Evolutionary conservation across 177 flowering plant species (phyloP), one percentile per base, ranked within the genome.

Genomic region (Vitis hybrid): DNA sequence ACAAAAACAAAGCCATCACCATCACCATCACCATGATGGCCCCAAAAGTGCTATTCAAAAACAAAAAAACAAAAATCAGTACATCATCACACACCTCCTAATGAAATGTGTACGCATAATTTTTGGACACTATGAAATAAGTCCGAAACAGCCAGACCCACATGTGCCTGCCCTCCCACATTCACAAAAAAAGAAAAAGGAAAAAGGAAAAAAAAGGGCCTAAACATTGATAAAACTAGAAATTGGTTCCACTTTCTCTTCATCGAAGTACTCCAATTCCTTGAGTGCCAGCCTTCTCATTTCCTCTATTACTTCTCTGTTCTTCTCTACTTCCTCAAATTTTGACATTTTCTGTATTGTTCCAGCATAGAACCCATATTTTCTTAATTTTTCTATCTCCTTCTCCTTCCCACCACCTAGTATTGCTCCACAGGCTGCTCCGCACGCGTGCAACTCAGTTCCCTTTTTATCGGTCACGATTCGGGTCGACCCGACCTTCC

Each of bases 371-470:
- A 74, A 39, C 20, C 93, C 93, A 66, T 39, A 89, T 10, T 51
- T 85, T 52, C 87, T 83, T 69, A 89, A 19, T 60, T 29, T 83
- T 79, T 82, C 85, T 2, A 87, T 76, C 59, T 89, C 89, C 50
- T 80, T 86, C 62, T 83, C 85, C 29, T 61, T 76, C 58, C 87
- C 90, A 2, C 89, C 93, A 16, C 90, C 93, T 62, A 89, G 20
- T n/a, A 89, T 86, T 7, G 90, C 89, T 53, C 93, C 91, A 76
- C 89, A 85, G 1, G 86, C 86, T 1, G 82, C 90, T 1, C 80
- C 89, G 68, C 90, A 87, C 5, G 82, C 87, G 64, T 78, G 79
- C 3, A 86, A 14, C 67, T 51, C 79, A 12, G 87, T 85, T 68
- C 79, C 87, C 55, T 75, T 79, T 64, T 81, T 84, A 71, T 77